Evolutionary conservation across 352 stramenopile genomes (phyloP).

Genomic region (Globisporangium splendens): DNA sequence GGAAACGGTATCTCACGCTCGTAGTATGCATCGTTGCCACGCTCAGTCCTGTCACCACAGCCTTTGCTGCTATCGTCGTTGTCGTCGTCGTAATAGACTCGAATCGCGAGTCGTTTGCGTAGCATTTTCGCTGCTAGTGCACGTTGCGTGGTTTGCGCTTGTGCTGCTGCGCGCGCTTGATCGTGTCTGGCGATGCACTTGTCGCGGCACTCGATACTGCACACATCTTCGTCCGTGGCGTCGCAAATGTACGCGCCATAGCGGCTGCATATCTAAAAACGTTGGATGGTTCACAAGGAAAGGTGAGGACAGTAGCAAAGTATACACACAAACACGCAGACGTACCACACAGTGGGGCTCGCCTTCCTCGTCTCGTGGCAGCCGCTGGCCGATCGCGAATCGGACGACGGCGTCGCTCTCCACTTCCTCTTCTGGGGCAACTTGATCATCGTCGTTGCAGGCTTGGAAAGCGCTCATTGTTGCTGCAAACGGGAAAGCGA

Average conservation of each 20-base stretch:
- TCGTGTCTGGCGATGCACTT: constrained; percentile 22
- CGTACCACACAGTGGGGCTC: constrained; percentile 17
- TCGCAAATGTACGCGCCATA: constrained; percentile 83
- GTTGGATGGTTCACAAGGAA: too few species aligned
- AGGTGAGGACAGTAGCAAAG: background rate
- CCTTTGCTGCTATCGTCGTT: background rate
- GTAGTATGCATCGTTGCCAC: too few species aligned
- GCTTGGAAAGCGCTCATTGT: background rate
- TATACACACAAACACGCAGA: background rate
- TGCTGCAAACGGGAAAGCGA: background rate
- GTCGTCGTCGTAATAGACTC: constrained; percentile 11
- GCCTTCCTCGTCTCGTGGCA: constrained; percentile 2
- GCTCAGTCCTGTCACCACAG: too few species aligned
- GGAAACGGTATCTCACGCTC: constrained; percentile 7
- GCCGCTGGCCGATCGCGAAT: constrained; percentile 12
- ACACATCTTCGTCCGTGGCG: constrained; percentile 79
- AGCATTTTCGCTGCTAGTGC: constrained; percentile 12
- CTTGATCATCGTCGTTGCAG: background rate
- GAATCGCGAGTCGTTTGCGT: constrained; percentile 35
- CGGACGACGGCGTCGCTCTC: constrained; percentile 4
- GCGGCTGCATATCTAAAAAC: constrained; percentile 43
- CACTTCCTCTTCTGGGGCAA: background rate
- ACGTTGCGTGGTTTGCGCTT: constrained; percentile 5
- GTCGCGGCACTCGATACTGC: constrained; percentile 73
- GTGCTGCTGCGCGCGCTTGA: background rate